Percentiles rank a stretch among this genome's conserved stretches.
phyloP scores from a whole-genome alignment of 306 rosid genomes.

The Senna siamea region DNA sequence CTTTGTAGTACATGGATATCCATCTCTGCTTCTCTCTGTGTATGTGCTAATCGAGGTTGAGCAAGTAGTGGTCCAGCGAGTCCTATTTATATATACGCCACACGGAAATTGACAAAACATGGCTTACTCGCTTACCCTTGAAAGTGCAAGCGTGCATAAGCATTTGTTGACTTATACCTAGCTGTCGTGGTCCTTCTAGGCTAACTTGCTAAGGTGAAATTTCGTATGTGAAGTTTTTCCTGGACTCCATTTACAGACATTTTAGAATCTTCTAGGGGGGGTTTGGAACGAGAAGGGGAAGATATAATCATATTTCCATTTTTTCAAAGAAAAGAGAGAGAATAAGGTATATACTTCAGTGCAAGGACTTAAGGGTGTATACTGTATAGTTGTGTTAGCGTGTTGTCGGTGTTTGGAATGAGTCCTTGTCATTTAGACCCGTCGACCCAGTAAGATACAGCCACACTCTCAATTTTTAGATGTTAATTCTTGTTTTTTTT shows the following conservation, averaged over 20 bases:
- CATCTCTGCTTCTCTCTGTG: background rate
- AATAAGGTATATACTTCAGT: too few relatives aligned
- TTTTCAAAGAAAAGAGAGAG: too few relatives aligned
- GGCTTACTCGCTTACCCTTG: constrained; percentile 33
- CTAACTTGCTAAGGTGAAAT: constrained; percentile 37
- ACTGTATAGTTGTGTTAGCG: too few relatives aligned
- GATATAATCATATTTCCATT: too few relatives aligned
- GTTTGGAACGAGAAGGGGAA: too few relatives aligned
- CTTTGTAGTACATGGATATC: background rate
- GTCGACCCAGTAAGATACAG: background rate
- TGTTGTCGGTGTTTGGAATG: background rate
- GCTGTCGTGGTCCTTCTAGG: constrained; percentile 20
- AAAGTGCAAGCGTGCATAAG: constrained; percentile 3
- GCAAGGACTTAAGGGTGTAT: too few relatives aligned
- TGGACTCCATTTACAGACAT: background rate
- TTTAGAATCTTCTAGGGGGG: too few relatives aligned
- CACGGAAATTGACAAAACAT: background rate
- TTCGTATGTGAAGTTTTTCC: background rate
- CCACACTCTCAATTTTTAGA: background rate
- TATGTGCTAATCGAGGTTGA: background rate
- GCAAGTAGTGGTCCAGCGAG: background rate
- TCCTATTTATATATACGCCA: background rate
- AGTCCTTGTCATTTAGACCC: constrained; percentile 15
- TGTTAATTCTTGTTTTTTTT: background rate
- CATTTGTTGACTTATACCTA: background rate